Evolutionary conservation across 257 asterid genomes (phyloP).

Genomic region (Thymus mandschuricus): DNA sequence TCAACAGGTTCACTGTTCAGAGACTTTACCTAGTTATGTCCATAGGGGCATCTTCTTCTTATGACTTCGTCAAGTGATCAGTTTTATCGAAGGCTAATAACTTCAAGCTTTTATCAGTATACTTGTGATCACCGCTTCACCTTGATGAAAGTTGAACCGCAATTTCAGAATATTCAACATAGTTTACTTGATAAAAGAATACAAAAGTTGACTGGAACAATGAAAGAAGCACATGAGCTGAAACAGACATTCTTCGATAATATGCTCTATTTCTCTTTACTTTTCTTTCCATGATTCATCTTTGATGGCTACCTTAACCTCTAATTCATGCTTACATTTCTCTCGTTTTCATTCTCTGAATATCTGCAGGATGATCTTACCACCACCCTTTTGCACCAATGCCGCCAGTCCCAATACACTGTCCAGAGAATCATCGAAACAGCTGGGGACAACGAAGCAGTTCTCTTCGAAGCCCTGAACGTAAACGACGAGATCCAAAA

Average conservation of each 20-base stretch:
- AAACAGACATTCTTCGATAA: background rate
- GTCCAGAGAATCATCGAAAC: slow-evolving; percentile 85
- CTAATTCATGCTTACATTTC: background rate
- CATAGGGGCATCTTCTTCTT: background rate
- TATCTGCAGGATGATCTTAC: slow-evolving; percentile 82
- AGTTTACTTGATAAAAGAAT: background rate
- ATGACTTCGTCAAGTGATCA: background rate
- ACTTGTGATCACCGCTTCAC: background rate
- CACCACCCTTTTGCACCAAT: slow-evolving; percentile 73
- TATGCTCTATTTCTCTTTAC: background rate
- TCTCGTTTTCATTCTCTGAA: slow-evolving; percentile 10
- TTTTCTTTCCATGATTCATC: too few species aligned
- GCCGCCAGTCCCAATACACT: slow-evolving; percentile 75
- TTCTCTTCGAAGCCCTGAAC: slow-evolving; percentile 91
- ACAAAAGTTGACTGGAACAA: background rate
- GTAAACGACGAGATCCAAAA: slow-evolving; percentile 91
- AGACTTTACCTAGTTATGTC: slow-evolving; percentile 6
- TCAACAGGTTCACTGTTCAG: background rate
- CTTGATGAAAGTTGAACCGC: background rate
- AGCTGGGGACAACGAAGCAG: slow-evolving; percentile 88
- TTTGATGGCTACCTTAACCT: background rate
- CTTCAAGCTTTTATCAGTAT: background rate
- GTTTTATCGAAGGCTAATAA: slow-evolving; percentile 1
- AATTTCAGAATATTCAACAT: background rate
- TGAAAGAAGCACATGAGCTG: background rate